Evolutionary conservation across 768 basidiomycete species (phyloP), one percentile per base, ranked within the genome.

Genomic region (Boletus speciosus): DNA sequence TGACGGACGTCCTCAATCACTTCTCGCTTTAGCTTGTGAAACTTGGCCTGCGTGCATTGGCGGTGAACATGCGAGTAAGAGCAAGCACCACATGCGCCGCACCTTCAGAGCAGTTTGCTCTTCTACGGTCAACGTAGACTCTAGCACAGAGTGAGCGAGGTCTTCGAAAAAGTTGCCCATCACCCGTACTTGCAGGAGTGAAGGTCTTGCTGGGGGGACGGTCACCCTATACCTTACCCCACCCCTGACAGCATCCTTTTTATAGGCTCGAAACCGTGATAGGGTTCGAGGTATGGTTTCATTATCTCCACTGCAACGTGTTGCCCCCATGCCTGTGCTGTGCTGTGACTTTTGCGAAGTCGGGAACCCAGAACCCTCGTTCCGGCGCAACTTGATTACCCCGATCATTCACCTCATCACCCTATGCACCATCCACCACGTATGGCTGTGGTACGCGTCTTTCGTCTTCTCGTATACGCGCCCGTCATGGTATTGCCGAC

Each of bases 101-200:
- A 68, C 66, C 57, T 60, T 70, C 15, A 68, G 46, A n/a, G 54
- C 64, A 4, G 32, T 52, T 42, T 68, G 63, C 40, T 68, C 66
- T 7, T 68, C 59, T 6, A 31, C 55, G 3, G 61, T 60, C 52
- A 68, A 27, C 35, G 64, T 58, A 4, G 44, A 44, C 42, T 68
- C 55, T 5, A 67, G 41, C 31, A 66, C 41, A 3, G 45, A n/a
- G 31, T 70, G 63, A 5, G 44, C 54, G 14, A 68, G 59, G 56
- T 68, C 68, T 54, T 70, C 68, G 23, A 68, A 59, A 44, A 70
- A 68, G 41, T 63, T 63, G 37, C 66, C 68, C 66, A 68, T 68
- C 34, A 7, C 19, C 19, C 23, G 45, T 45, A 25, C 9, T 40
- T 25, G 41, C 9, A 37, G 12, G 8, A 27, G 16, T 8, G 14